Conservation (phyloP, 495 filamentous ascomycete genomes). For the Annulohypoxylon maeteangense region DNA sequence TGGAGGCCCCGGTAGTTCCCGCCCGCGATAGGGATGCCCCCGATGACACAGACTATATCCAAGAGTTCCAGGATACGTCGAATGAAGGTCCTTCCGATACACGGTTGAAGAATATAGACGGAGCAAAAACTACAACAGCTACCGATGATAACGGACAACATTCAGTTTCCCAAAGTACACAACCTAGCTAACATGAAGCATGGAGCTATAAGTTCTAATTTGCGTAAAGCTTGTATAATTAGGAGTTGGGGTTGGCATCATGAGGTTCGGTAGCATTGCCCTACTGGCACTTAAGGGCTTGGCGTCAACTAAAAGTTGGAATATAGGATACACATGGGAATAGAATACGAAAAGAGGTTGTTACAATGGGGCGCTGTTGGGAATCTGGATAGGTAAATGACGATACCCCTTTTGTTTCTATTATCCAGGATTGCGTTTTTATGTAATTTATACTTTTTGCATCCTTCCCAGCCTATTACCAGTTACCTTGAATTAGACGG, state of each 20-base stretch:
- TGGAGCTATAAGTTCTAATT: not conserved
- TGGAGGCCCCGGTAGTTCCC: not conserved
- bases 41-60: constrained; percentile 16
- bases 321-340: not conserved
- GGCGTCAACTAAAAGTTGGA: not conserved
- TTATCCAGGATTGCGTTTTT: not conserved
- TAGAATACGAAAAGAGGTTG: not conserved
- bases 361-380: constrained; percentile 1
- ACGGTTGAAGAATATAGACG: not conserved
- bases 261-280: not conserved
- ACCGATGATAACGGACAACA: not conserved
- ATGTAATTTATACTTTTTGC: not conserved
- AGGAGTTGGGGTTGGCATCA: not conserved
- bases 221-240: not conserved
- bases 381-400: constrained; percentile 15
- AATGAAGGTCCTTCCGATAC: constrained; percentile 8
- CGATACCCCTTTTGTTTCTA: constrained; percentile 24
- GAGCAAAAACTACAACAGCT: not conserved
- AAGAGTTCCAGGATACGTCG: not conserved
- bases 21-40: not conserved
- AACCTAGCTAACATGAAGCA: not conserved
- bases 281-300: not conserved
- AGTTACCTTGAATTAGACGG: too few species aligned
- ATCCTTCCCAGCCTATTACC: not conserved
- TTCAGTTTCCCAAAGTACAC: not conserved